phyloP scores from a whole-genome alignment of 441 rosid genomes.

The Heliophila coronopifolia region DNA sequence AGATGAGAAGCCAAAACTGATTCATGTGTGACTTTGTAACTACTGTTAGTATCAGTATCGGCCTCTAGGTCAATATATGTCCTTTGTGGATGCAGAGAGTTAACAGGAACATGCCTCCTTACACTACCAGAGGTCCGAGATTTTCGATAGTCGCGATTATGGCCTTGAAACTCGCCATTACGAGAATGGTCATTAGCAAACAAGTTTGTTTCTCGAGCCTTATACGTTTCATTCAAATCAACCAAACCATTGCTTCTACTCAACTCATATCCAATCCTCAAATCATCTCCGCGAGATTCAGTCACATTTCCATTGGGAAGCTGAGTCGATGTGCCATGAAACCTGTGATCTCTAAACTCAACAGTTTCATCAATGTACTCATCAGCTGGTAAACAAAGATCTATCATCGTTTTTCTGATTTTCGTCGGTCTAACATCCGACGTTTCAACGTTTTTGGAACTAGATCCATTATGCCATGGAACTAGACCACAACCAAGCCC shows the following conservation, averaged over 20 bases:
- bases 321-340: conserved; percentile 37
- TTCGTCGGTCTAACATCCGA: conserved; percentile 61
- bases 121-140: conserved; percentile 32
- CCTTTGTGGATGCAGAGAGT: conserved; percentile 35
- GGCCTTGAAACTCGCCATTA: conserved; percentile 36
- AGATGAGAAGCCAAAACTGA: conserved; percentile 41
- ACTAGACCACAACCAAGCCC: conserved; percentile 37
- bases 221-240: conserved; percentile 77
- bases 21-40: conserved; percentile 33
- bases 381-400: conserved; percentile 91
- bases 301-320: conserved; percentile 42
- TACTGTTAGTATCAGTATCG: conserved; percentile 40
- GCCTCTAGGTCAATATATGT: conserved; percentile 38
- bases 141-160: conserved; percentile 32
- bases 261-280: conserved; percentile 34
- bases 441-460: conserved; percentile 48
- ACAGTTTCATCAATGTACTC: conserved; percentile 66
- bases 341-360: conserved; percentile 38
- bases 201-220: conserved; percentile 44
- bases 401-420: conserved; percentile 69
- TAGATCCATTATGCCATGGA: conserved; percentile 55
- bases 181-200: conserved; percentile 40
- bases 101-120: conserved; percentile 33
- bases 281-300: conserved; percentile 35
- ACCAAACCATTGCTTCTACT: conserved; percentile 51